phyloP scores from a whole-genome alignment of 2,329 filamentous ascomycete species.

The Metarhizium robertsii region DNA sequence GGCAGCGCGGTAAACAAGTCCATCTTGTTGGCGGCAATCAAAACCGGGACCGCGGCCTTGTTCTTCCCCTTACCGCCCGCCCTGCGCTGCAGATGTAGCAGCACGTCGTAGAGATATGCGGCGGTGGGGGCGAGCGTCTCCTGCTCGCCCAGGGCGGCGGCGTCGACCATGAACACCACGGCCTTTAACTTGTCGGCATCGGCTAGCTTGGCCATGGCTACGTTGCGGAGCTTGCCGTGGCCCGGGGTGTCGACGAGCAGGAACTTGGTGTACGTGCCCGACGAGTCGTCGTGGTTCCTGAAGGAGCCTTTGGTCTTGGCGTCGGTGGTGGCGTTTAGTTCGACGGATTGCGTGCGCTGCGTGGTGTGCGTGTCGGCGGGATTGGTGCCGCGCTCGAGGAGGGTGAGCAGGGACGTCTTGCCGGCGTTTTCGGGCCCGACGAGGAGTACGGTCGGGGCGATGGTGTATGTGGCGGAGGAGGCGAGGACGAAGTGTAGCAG shows the following conservation, averaged over 20 bases:
- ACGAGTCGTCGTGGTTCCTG: slow-evolving; percentile 46
- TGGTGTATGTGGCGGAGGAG: slow-evolving; percentile 52
- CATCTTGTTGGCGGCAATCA: slow-evolving; percentile 90
- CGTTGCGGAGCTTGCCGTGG: slow-evolving; percentile 82
- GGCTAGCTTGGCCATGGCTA: slow-evolving; percentile 46
- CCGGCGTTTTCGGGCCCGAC: slow-evolving; percentile 73
- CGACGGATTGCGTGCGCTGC: slow-evolving; percentile 39
- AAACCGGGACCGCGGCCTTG: slow-evolving; percentile 50
- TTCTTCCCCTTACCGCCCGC: slow-evolving; percentile 34
- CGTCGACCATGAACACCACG: slow-evolving; percentile 84
- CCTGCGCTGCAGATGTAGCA: slow-evolving; percentile 74
- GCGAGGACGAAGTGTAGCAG: slow-evolving; percentile 70
- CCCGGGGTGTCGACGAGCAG: slow-evolving; percentile 83
- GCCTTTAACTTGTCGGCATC: slow-evolving; percentile 49
- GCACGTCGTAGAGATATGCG: slow-evolving; percentile 77
- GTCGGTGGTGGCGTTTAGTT: slow-evolving; percentile 44
- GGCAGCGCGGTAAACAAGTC: slow-evolving; percentile 92
- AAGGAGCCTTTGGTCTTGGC: slow-evolving; percentile 33
- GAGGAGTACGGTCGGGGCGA: slow-evolving; percentile 68
- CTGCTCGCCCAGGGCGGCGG: slow-evolving; percentile 53
- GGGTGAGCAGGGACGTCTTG: slow-evolving; percentile 80
- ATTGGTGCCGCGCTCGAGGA: slow-evolving; percentile 49
- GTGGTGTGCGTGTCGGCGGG: slow-evolving; percentile 45
- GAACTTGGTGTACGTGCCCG: slow-evolving; percentile 56
- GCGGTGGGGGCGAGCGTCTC: slow-evolving; percentile 63